Evolutionary conservation across 202 grass and related monocot genomes (phyloP), one percentile per base, ranked within the genome.

Genomic region (Elaeis oleifera): DNA sequence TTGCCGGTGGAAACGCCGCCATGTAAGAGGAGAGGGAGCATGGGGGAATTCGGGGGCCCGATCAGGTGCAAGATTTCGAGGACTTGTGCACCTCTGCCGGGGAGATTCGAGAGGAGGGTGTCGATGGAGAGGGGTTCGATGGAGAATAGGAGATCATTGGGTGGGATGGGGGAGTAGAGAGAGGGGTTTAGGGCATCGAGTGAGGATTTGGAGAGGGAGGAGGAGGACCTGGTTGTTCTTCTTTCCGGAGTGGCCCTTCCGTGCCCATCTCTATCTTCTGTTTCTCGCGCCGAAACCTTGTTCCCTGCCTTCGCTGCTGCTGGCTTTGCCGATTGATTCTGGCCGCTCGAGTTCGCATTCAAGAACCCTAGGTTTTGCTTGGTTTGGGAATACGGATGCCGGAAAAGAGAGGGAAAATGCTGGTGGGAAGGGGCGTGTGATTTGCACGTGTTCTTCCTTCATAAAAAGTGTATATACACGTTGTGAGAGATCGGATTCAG

Each of bases 1-100:
- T 97, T 97, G 23, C 88, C 84, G 1, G 88, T 89, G 51, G 84
- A 84, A 15, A 55, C 68, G 59, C 78, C 83, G 18, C 84, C 88
- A 67, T 86, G 77, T 54, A 92, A 74, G 27, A 92, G 74, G 21
- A 86, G 18, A 14, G 94, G 84, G 18, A 81, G 72, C 23, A 36
- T 62, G 1, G 88, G 92, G 21, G 74, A 67, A 63, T 82, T 73
- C 16, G 25, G 59, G 17, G 92, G 82, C 13, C 82, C 85, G 7
- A 99, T 77, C 39, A 94, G 59, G 9, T 75, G 77, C 50, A 89
- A 73, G 54, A 94, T 71, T 23, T 92, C 94, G 52, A 65, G 65
- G 49, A 84, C 87, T 76, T 94, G 88, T 5, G 74, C 51, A 23
- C 64, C 75, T 60, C 78, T 74, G 14, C 82, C 61, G 3, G 94